A percentile compares a stretch with the other conserved stretches of the same genome.
Conservation (phyloP, 129 eudicot species). For the Daucus carota region DH1_v3.0 NC_030382.2:53318501-53319000, state of each 20-base stretch:
- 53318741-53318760: not conserved
- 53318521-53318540: not conserved
- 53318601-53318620: not conserved
- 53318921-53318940: constrained; percentile 1
- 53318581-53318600: not conserved
- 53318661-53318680: too few relatives aligned
- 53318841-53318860: not conserved
- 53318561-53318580: not conserved
- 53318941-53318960: not conserved
- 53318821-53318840: not conserved
- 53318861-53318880: not conserved
- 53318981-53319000: not conserved
- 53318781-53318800: not conserved
- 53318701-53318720: not conserved
- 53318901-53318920: not conserved
- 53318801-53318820: not conserved
- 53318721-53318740: not conserved
- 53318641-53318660: too few relatives aligned
- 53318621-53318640: not conserved
- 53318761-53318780: not conserved
- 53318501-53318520: not conserved
- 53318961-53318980: not conserved
- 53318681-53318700: not conserved
- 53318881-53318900: not conserved
- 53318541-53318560: not conserved